A percentile compares a stretch with the other conserved stretches of the same genome.
Evolutionary conservation across 257 asterid genomes (phyloP).

Genomic region (Rauvolfia tetraphylla): DNA sequence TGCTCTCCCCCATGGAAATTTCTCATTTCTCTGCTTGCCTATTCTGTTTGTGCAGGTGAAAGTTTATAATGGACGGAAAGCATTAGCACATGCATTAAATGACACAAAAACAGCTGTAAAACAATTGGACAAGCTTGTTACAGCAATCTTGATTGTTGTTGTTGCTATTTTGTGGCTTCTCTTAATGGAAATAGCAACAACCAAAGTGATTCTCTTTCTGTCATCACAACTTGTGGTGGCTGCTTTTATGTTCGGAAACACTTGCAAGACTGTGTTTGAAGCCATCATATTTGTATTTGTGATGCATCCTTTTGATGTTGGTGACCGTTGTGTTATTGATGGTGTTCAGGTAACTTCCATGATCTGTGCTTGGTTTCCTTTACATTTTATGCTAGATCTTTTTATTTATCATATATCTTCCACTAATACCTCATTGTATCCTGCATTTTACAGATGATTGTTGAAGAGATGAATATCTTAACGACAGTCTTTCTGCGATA

Average conservation of each 20-base stretch:
- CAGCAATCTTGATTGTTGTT: conserved; percentile 42
- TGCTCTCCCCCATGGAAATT: neutral
- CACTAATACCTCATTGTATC: conserved; percentile 2
- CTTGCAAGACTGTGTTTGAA: conserved; percentile 86
- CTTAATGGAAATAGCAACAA: conserved; percentile 68
- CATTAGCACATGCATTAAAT: conserved; percentile 73
- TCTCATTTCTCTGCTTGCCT: conserved; percentile 3
- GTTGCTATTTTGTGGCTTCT: conserved; percentile 71
- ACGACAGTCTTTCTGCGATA: conserved; percentile 58
- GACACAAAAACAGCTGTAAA: conserved; percentile 82
- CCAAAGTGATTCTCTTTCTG: conserved; percentile 65
- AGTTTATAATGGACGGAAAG: conserved; percentile 86
- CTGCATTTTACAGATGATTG: conserved; percentile 53
- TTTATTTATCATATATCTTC: neutral
- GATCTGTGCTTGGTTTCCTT: neutral
- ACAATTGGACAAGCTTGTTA: conserved; percentile 61
- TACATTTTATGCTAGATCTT: neutral
- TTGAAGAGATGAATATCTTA: conserved; percentile 87
- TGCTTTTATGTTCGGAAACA: conserved; percentile 81
- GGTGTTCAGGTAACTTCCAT: conserved; percentile 66
- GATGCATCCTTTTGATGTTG: conserved; percentile 93
- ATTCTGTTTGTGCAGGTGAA: conserved; percentile 53
- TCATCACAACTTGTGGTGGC: conserved; percentile 81
- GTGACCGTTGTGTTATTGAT: conserved; percentile 78
- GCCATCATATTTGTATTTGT: conserved; percentile 74